These are phyloP conservation scores for Acanthamoeba triangularis DNA, from an alignment of 208 protist species.

Conservation along the genomic window DNA sequence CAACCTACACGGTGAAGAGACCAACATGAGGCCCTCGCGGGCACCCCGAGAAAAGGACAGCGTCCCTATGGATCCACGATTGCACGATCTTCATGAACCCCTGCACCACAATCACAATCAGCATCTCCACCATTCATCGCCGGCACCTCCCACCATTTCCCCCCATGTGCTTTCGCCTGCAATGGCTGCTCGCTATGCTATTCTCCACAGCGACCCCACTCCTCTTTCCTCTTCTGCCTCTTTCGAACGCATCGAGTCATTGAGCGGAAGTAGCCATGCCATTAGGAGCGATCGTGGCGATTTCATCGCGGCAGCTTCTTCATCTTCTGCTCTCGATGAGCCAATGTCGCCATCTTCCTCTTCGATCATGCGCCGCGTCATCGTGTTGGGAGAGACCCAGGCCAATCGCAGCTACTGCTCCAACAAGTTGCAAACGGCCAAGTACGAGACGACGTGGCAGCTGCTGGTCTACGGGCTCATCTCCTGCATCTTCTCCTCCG, in stretches of 20 bases:
- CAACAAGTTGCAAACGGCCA: constrained; percentile 73
- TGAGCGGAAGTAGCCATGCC: background rate
- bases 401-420: constrained; percentile 68
- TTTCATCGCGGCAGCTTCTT: background rate
- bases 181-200: background rate
- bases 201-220: background rate
- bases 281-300: background rate
- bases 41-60: background rate
- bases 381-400: constrained; percentile 59
- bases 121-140: background rate
- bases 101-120: background rate
- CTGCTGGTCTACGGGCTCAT: constrained; percentile 69
- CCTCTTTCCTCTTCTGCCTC: background rate
- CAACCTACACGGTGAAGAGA: background rate
- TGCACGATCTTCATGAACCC: background rate
- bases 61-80: background rate
- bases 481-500: constrained; percentile 68
- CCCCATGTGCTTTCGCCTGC: background rate
- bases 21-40: background rate
- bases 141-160: background rate
- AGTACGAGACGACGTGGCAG: constrained; percentile 68
- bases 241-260: background rate
- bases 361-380: constrained; percentile 13
- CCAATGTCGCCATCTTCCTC: background rate
- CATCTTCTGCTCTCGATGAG: background rate